These are phyloP conservation scores for Chaetomium sp. DNA, from an alignment of 2,329 filamentous ascomycete genomes.

Conservation along the genomic window DNA sequence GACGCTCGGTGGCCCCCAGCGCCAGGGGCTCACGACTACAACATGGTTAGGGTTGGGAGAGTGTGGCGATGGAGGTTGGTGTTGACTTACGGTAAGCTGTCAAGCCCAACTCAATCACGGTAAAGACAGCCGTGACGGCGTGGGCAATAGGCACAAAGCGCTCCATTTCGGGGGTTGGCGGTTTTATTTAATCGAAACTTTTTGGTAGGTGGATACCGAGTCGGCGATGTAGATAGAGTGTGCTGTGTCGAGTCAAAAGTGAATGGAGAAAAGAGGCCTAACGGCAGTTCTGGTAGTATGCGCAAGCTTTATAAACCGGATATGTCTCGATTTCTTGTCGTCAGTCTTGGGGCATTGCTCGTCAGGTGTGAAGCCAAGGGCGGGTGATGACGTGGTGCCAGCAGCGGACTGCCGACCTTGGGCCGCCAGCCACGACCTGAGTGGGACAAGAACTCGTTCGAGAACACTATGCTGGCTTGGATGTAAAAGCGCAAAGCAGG, in stretches of 20 bases:
- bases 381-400: constrained; percentile 25
- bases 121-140: constrained; percentile 66
- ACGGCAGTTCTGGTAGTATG: too few relatives aligned
- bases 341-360: constrained; percentile 10
- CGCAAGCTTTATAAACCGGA: background rate
- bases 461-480: background rate
- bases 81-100: constrained; percentile 65
- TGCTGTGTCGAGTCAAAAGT: too few relatives aligned
- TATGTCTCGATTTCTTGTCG: constrained; percentile 6
- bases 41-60: constrained; percentile 1
- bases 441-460: background rate
- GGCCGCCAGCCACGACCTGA: background rate
- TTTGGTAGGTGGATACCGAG: background rate
- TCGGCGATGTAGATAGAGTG: background rate
- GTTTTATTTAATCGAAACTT: background rate
- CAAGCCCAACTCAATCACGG: constrained; percentile 74
- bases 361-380: background rate
- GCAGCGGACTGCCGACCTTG: background rate
- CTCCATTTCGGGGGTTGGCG: constrained; percentile 48
- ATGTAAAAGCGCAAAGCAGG: background rate
- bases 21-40: constrained; percentile 56
- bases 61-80: constrained; percentile 13
- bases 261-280: background rate
- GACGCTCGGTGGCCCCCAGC: constrained; percentile 52
- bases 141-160: constrained; percentile 65